A percentile compares a stretch with the other conserved stretches of the same genome.
Evolutionary conservation across 2,329 filamentous ascomycete species (phyloP).

Genomic region (Coniella lustricola): DNA sequence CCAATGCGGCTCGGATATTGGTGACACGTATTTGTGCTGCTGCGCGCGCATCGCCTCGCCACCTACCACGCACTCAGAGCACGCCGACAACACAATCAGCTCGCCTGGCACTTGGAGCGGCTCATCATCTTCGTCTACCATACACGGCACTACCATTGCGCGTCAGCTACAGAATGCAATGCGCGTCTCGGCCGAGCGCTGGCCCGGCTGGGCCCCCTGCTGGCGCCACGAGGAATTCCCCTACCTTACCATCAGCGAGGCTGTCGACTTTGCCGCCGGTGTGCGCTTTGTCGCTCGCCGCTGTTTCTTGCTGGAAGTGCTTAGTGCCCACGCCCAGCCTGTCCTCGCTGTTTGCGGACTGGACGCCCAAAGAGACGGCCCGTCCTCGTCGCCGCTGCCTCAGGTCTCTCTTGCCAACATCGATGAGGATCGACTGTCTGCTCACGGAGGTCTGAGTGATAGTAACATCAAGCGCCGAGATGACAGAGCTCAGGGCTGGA

Average conservation of each 20-base stretch:
- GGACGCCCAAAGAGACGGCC: not conserved
- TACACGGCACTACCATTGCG: not conserved
- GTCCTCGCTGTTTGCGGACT: conserved; percentile 28
- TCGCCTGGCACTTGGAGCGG: conserved; percentile 14
- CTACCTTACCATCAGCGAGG: conserved; percentile 40
- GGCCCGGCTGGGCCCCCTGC: conserved; percentile 36
- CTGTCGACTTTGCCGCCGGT: conserved; percentile 37
- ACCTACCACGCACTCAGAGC: not conserved
- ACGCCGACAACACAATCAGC: not conserved
- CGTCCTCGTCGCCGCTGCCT: not conserved
- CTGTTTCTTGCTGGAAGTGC: conserved; percentile 29
- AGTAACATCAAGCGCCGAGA: no score
- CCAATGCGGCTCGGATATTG: conserved; percentile 36
- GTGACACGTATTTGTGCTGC: conserved; percentile 33
- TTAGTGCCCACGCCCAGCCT: conserved; percentile 37
- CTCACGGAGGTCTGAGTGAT: no score
- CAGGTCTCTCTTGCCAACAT: not conserved
- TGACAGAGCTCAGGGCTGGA: no score
- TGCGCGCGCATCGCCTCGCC: conserved; percentile 34
- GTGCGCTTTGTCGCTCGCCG: conserved; percentile 17
- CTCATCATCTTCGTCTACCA: not conserved
- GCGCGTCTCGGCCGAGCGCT: conserved; percentile 11
- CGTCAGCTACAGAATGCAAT: conserved; percentile 2
- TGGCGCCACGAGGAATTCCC: conserved; percentile 50
- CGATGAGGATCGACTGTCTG: no score